These are phyloP conservation scores for Solanum hybrid DNA, from an alignment of 305 asterid species.

Conservation along the genomic window DNA sequence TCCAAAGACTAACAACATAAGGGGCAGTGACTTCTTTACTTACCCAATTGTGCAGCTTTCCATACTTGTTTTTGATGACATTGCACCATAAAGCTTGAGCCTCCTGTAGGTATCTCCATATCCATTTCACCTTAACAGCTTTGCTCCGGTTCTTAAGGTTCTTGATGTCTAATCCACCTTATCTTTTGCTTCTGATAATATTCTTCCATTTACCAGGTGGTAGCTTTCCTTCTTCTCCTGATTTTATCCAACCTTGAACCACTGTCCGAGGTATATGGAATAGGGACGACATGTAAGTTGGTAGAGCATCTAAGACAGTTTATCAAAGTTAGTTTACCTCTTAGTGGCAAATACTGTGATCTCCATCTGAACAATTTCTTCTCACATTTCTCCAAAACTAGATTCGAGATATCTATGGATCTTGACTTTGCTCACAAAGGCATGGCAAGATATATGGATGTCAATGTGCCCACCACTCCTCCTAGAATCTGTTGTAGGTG, in stretches of 20 bases:
- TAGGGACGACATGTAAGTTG: not conserved
- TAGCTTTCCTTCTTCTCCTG: not conserved
- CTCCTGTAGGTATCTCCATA: not conserved
- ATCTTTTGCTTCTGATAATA: not conserved
- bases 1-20: too few species aligned
- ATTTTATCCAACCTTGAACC: not conserved
- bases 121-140: not conserved
- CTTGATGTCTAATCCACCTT: not conserved
- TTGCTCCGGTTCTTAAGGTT: not conserved
- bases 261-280: not conserved
- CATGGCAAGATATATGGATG: not conserved
- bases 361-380: not conserved
- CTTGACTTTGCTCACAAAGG: not conserved
- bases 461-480: not conserved
- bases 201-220: not conserved
- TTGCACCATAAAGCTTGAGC: too few species aligned
- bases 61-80: too few species aligned
- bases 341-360: not conserved
- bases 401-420: not conserved
- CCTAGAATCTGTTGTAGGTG: not conserved
- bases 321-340: not conserved
- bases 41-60: too few species aligned
- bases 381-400: not conserved
- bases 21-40: too few species aligned
- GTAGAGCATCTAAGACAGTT: not conserved